A percentile compares a stretch with the other conserved stretches of the same genome.
These are phyloP conservation scores for Fusarium illudens DNA, from an alignment of 2,329 filamentous ascomycete genomes.

Conservation along the genomic window DNA sequence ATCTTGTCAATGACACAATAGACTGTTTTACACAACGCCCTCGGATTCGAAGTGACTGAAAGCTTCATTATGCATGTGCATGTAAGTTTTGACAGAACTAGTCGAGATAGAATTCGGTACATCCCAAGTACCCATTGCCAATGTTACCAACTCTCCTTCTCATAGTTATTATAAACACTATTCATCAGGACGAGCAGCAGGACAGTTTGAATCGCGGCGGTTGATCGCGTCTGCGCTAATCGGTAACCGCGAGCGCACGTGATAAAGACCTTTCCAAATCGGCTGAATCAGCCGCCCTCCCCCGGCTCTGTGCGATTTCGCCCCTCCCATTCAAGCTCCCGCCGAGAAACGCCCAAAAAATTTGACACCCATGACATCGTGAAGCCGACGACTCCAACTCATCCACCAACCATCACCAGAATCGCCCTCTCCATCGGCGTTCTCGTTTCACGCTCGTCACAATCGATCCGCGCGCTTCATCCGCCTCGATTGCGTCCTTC, in stretches of 20 bases:
- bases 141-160: background rate
- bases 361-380: constrained; percentile 40
- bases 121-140: background rate
- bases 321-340: constrained; percentile 4
- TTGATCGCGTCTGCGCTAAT: background rate
- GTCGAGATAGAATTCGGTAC: background rate
- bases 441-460: background rate
- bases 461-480: background rate
- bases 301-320: constrained; percentile 1
- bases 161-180: background rate
- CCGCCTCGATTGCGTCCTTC: background rate
- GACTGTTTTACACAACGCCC: background rate
- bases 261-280: constrained; percentile 30
- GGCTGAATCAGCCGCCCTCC: constrained; percentile 35
- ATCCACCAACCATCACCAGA: constrained; percentile 32
- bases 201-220: background rate
- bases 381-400: constrained; percentile 39
- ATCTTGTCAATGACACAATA: background rate
- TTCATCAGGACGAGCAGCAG: too few species aligned
- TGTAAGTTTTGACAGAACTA: background rate
- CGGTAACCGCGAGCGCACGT: constrained; percentile 28
- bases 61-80: background rate
- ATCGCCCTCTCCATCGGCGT: constrained; percentile 24
- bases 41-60: background rate
- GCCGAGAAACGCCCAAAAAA: constrained; percentile 37